These are phyloP conservation scores for Aurifilum marmelostoma DNA, from an alignment of 2,329 filamentous ascomycete species.

Conservation along the genomic window DNA sequence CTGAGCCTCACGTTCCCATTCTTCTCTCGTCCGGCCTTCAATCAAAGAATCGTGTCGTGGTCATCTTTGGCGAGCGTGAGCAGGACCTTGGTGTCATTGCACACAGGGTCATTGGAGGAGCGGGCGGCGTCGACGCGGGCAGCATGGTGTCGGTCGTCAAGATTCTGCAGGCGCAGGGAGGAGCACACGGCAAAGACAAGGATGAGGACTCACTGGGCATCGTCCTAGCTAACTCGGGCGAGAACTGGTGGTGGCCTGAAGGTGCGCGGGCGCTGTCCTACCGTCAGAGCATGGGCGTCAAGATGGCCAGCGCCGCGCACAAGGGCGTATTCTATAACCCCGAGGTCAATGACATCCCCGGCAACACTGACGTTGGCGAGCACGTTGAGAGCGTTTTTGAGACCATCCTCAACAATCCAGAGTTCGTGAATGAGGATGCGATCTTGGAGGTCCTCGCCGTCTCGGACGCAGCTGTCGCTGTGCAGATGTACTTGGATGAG, in stretches of 20 bases:
- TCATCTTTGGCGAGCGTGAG: conserved; percentile 72
- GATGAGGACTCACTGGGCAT: conserved; percentile 47
- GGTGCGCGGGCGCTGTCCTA: conserved; percentile 63
- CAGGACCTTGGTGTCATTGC: conserved; percentile 79
- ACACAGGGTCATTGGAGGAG: conserved; percentile 65
- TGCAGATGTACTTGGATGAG: conserved; percentile 61
- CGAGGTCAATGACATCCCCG: conserved; percentile 63
- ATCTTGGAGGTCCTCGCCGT: conserved; percentile 73
- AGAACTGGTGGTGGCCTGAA: conserved; percentile 75
- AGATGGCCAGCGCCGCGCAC: conserved; percentile 66
- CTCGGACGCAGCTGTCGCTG: conserved; percentile 64
- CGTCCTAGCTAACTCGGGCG: conserved; percentile 77
- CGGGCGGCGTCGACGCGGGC: conserved; percentile 70
- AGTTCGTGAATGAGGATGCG: conserved; percentile 51
- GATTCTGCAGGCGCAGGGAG: conserved; percentile 43
- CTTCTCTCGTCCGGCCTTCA: conserved; percentile 60
- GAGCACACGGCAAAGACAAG: conserved; percentile 41
- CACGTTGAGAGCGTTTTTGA: conserved; percentile 73
- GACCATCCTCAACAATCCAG: conserved; percentile 53
- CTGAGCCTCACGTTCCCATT: conserved; percentile 69
- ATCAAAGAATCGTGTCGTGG: conserved; percentile 64
- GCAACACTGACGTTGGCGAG: conserved; percentile 57
- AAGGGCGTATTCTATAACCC: conserved; percentile 54
- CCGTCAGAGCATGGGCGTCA: conserved; percentile 59
- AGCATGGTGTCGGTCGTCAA: conserved; percentile 67